phyloP scores from a whole-genome alignment of 106 monocot species.

The Allium cepa region DNA sequence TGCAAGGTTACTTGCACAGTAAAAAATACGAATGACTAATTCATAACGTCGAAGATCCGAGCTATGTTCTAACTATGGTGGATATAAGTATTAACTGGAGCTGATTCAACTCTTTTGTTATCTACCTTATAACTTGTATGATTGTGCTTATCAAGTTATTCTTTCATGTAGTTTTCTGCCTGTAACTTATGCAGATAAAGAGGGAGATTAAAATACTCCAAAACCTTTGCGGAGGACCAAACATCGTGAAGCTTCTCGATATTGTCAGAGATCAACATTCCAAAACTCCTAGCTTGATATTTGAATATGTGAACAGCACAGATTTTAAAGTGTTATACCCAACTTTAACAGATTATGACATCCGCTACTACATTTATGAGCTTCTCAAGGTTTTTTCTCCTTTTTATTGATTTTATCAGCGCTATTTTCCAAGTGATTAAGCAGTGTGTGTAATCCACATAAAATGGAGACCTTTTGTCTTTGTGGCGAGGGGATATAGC shows the following conservation, averaged over 20 bases:
- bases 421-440: not conserved
- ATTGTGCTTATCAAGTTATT: not conserved
- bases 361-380: constrained; percentile 81
- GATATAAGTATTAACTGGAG: not conserved
- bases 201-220: constrained; percentile 97
- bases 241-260: constrained; percentile 84
- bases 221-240: constrained; percentile 89
- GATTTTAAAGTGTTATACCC: constrained; percentile 96
- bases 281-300: constrained; percentile 92
- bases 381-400: constrained; percentile 54
- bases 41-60: not conserved
- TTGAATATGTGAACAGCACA: constrained; percentile 91
- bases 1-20: not conserved
- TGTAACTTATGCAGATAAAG: constrained; percentile 65
- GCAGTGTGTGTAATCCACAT: not conserved
- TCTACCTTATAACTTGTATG: not conserved
- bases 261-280: constrained; percentile 94
- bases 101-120: not conserved
- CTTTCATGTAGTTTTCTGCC: not conserved
- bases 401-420: not conserved
- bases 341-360: constrained; percentile 80
- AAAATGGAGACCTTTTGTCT: too few species aligned
- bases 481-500: not conserved
- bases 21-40: not conserved
- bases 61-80: not conserved